Evolutionary conservation across 2,329 filamentous ascomycete genomes (phyloP).

Genomic region (Colletotrichum shisoi): DNA sequence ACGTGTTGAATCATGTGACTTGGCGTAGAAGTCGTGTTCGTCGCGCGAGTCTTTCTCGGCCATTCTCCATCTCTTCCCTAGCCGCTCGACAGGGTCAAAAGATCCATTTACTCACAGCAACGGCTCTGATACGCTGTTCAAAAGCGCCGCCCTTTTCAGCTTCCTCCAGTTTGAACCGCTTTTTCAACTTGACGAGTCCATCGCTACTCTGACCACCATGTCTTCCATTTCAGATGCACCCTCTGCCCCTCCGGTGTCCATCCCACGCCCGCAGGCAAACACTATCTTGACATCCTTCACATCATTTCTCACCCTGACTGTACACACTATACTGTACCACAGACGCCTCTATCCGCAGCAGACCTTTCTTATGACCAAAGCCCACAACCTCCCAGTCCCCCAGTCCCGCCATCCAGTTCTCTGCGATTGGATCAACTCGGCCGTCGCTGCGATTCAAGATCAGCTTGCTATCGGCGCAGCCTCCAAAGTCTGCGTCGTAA

Average conservation of each 20-base stretch:
- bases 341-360: conserved; percentile 78
- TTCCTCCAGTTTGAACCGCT: no score
- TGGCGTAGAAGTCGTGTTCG: conserved; percentile 19
- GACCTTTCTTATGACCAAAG: conserved; percentile 80
- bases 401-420: conserved; percentile 87
- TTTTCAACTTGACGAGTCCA: background rate
- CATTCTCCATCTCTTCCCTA: background rate
- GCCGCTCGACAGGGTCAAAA: no score
- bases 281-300: conserved; percentile 74
- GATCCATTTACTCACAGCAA: background rate
- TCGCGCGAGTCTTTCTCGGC: background rate
- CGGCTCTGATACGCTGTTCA: background rate
- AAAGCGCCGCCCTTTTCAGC: no score
- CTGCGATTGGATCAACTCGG: conserved; percentile 85
- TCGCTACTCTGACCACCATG: conserved; percentile 6
- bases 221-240: conserved; percentile 25
- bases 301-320: conserved; percentile 80
- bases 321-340: conserved; percentile 87
- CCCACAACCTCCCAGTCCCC: conserved; percentile 83
- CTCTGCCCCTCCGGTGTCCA: conserved; percentile 35
- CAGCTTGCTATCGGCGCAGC: conserved; percentile 70
- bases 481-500: conserved; percentile 57
- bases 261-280: conserved; percentile 56
- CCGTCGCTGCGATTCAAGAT: conserved; percentile 73
- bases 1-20: conserved; percentile 7